Percentiles rank a stretch among this genome's conserved stretches.
Evolutionary conservation across 164 flowering plant genomes (phyloP).

Genomic region (Chimonanthus praecox): DNA sequence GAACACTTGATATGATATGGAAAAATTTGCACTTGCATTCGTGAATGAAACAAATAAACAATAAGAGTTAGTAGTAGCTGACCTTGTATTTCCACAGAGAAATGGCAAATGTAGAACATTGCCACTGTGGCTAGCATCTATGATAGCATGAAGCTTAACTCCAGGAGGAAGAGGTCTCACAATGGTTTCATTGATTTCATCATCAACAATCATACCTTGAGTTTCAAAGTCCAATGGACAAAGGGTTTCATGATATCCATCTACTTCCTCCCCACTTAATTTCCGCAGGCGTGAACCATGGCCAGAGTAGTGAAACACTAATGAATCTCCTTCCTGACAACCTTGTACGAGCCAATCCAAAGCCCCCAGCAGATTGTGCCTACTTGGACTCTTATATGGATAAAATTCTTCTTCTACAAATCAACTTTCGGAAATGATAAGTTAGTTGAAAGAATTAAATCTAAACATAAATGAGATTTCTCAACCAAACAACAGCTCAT

Average conservation of each 20-base stretch:
- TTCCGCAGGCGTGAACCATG: slow-evolving; percentile 83
- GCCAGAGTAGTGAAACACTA: slow-evolving; percentile 84
- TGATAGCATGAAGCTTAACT: slow-evolving; percentile 80
- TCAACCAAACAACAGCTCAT: too few relatives aligned
- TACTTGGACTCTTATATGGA: slow-evolving; percentile 62
- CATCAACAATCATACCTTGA: slow-evolving; percentile 91
- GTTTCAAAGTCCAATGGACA: slow-evolving; percentile 86
- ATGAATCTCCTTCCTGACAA: slow-evolving; percentile 83
- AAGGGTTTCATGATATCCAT: slow-evolving; percentile 87
- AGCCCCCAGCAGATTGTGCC: slow-evolving; percentile 71
- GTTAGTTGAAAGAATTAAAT: too few relatives aligned
- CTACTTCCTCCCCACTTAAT: slow-evolving; percentile 76
- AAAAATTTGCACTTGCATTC: not conserved
- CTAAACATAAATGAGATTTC: too few relatives aligned
- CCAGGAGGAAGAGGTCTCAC: slow-evolving; percentile 76
- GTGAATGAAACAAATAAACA: not conserved
- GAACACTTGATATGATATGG: not conserved
- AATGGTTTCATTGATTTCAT: slow-evolving; percentile 72
- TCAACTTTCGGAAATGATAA: too few relatives aligned
- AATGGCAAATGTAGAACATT: slow-evolving; percentile 77
- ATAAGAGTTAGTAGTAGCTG: not conserved
- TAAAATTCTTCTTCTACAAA: slow-evolving; percentile 83
- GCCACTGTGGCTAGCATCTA: slow-evolving; percentile 91
- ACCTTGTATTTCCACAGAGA: slow-evolving; percentile 82
- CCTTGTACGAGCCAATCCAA: slow-evolving; percentile 78